phyloP scores from a whole-genome alignment of 345 rosid species.

The Eucalyptus polyanthemos region DNA sequence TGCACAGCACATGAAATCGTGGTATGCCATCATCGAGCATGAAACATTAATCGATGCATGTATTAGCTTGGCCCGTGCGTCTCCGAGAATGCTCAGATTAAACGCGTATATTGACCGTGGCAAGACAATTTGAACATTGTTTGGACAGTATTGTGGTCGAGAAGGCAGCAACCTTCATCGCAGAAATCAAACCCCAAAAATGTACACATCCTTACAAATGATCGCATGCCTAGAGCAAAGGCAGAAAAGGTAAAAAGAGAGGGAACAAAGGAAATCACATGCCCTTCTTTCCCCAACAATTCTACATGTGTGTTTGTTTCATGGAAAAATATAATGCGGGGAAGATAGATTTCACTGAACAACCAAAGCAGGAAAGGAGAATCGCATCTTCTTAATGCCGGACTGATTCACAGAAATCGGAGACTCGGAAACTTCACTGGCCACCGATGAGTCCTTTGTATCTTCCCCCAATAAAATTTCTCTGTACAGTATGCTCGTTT shows the following conservation, averaged over 20 bases:
- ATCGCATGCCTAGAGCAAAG: not conserved
- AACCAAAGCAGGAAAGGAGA: not conserved
- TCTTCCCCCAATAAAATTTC: slow-evolving; percentile 6
- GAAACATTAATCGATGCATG: not conserved
- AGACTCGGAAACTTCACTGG: not conserved
- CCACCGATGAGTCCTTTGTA: not conserved
- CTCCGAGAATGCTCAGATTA: not conserved
- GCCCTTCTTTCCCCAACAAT: not conserved
- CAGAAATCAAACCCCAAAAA: not conserved
- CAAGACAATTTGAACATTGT: not conserved
- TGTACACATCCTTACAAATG: not conserved
- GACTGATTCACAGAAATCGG: not conserved
- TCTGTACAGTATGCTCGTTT: slow-evolving; percentile 23
- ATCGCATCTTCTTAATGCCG: not conserved
- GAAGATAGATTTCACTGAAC: not conserved
- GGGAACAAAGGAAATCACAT: not conserved
- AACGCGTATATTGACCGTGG: not conserved
- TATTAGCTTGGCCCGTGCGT: not conserved
- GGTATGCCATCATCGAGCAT: not conserved
- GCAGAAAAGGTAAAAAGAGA: not conserved
- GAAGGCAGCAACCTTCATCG: not conserved
- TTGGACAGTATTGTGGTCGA: not conserved
- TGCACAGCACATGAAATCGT: not conserved
- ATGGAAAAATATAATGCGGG: not conserved
- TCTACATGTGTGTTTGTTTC: not conserved